These are phyloP conservation scores for Elsinoe arachidis DNA, from an alignment of 2,329 filamentous ascomycete species.

Conservation along the genomic window DNA sequence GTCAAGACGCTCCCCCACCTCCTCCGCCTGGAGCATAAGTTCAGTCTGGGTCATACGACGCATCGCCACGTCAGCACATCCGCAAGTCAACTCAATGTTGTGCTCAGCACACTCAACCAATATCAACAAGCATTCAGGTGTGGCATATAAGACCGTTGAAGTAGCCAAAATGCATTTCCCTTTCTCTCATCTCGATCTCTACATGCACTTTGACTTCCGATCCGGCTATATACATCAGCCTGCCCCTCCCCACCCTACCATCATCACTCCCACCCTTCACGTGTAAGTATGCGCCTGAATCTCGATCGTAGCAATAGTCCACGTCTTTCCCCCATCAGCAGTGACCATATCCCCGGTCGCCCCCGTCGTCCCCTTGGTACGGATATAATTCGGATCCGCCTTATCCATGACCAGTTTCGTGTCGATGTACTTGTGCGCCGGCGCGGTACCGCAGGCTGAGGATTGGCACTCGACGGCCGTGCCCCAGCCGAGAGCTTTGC, in stretches of 20 bases:
- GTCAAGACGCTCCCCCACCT: slow-evolving; percentile 12
- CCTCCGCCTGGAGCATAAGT: background rate
- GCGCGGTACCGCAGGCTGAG: slow-evolving; percentile 34
- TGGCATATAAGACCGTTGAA: background rate
- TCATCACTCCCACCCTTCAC: background rate
- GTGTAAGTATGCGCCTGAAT: slow-evolving; percentile 11
- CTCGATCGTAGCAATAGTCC: slow-evolving; percentile 15
- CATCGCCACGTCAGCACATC: background rate
- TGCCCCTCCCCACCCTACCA: background rate
- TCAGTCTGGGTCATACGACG: background rate
- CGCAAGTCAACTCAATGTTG: background rate
- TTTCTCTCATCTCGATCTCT: background rate
- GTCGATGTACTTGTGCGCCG: slow-evolving; percentile 35
- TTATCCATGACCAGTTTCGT: slow-evolving; percentile 30
- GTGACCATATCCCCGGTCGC: slow-evolving; percentile 28
- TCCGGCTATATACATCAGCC: background rate
- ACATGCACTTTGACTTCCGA: background rate
- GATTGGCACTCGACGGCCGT: slow-evolving; percentile 36
- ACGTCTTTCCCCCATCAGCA: slow-evolving; percentile 14
- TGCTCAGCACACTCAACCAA: background rate
- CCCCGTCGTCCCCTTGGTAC: slow-evolving; percentile 32
- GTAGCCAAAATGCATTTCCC: slow-evolving; percentile 1
- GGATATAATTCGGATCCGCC: slow-evolving; percentile 32
- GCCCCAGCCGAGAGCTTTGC: slow-evolving; percentile 37
- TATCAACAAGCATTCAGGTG: background rate